A percentile compares a stretch with the other conserved stretches of the same genome.
phyloP scores from a whole-genome alignment of 495 filamentous ascomycete genomes.

The Podospora didyma region DNA sequence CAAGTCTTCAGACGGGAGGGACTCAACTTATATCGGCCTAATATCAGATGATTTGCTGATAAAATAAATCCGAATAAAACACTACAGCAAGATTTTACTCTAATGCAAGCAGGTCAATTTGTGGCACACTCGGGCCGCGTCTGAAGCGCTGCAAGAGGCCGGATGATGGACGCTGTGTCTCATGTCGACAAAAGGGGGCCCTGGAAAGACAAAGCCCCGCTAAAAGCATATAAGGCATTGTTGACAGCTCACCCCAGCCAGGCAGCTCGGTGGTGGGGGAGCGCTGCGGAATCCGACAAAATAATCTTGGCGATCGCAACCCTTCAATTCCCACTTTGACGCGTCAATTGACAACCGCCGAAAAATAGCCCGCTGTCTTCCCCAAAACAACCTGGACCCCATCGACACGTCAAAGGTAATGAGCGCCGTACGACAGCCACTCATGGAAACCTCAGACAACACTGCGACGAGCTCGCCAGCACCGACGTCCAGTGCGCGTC shows the following conservation, averaged over 20 bases:
- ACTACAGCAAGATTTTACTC: no score
- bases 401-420: conserved; percentile 30
- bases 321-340: conserved; percentile 14
- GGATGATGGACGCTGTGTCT: no score
- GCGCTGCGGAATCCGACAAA: conserved; percentile 26
- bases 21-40: no score
- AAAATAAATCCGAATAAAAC: no score
- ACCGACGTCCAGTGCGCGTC: conserved; percentile 52
- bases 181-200: no score
- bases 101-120: no score
- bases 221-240: conserved; percentile 14
- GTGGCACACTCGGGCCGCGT: no score
- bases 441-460: conserved; percentile 54
- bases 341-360: conserved; percentile 28
- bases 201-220: conserved; percentile 1
- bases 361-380: conserved; percentile 6
- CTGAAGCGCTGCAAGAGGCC: no score
- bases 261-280: conserved; percentile 8
- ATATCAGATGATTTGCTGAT: no score
- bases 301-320: conserved; percentile 26
- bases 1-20: no score
- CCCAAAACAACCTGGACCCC: conserved; percentile 8
- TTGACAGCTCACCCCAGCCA: neutral
- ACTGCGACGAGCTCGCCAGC: conserved; percentile 51
- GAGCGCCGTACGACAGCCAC: conserved; percentile 27